Evolutionary conservation across 2,329 filamentous ascomycete species (phyloP).

Genomic region (Hortaea sp.): DNA sequence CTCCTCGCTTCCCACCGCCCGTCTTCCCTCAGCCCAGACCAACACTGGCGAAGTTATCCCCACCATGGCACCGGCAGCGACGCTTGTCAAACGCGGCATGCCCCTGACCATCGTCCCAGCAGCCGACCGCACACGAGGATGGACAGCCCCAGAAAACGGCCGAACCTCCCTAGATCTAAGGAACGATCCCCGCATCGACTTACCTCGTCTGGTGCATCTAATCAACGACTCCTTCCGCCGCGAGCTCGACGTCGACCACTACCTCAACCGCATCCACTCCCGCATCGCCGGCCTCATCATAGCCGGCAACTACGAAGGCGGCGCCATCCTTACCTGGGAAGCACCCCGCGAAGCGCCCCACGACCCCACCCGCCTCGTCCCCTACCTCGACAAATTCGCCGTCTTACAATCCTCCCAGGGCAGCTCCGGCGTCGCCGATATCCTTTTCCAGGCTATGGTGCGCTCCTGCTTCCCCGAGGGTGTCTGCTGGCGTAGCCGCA

Average conservation of each 20-base stretch:
- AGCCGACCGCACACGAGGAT: constrained; percentile 47
- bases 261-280: constrained; percentile 67
- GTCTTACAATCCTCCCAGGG: constrained; percentile 83
- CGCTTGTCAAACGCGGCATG: constrained; percentile 84
- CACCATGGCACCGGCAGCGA: constrained; percentile 45
- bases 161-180: constrained; percentile 57
- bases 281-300: constrained; percentile 87
- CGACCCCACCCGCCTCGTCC: constrained; percentile 55
- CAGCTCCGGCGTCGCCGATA: constrained; percentile 74
- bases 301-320: constrained; percentile 92
- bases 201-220: constrained; percentile 69
- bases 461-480: constrained; percentile 77
- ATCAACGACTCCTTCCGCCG: constrained; percentile 91
- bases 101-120: constrained; percentile 76
- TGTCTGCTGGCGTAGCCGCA: constrained; percentile 84
- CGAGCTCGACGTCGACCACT: constrained; percentile 72
- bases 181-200: constrained; percentile 65
- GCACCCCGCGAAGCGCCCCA: constrained; percentile 40
- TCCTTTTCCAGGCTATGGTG: constrained; percentile 95
- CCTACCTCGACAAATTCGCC: constrained; percentile 95
- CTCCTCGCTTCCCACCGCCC: constrained; percentile 71
- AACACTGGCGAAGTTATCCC: constrained; percentile 4
- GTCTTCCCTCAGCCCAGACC: constrained; percentile 37
- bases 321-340: constrained; percentile 93
- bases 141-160: constrained; percentile 56